Conservation (phyloP, 108 stramenopile species). For the Nitzschia inconspicua region DNA sequence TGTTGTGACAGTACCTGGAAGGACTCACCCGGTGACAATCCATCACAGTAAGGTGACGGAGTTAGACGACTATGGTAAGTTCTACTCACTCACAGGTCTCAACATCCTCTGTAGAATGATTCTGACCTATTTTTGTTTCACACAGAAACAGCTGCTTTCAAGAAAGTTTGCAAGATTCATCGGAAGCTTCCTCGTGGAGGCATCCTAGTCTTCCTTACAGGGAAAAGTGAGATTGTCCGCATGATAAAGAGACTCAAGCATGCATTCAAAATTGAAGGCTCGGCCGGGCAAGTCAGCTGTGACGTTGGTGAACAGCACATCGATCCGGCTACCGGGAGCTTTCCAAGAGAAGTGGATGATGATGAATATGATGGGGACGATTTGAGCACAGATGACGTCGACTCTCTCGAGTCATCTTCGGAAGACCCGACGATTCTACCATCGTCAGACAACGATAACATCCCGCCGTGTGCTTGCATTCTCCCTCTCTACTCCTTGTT, state of each 20-base stretch:
- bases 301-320: neutral
- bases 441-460: conserved; percentile 36
- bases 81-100: too few species aligned
- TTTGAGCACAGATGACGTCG: conserved; percentile 40
- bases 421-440: conserved; percentile 34
- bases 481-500: conserved; percentile 95
- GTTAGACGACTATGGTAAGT: conserved; percentile 87
- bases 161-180: conserved; percentile 89
- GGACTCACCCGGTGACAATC: conserved; percentile 93
- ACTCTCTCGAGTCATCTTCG: conserved; percentile 25
- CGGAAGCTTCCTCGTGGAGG: conserved; percentile 87
- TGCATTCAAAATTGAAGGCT: too few species aligned
- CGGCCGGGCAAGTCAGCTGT: conserved; percentile 14
- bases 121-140: neutral
- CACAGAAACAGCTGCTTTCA: conserved; percentile 62
- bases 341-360: conserved; percentile 81
- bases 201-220: conserved; percentile 96
- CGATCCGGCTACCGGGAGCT: neutral
- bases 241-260: conserved; percentile 70
- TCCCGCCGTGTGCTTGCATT: conserved; percentile 60
- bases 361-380: conserved; percentile 72
- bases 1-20: conserved; percentile 87
- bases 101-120: neutral
- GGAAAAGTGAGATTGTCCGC: conserved; percentile 90
- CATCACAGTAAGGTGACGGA: conserved; percentile 96